A percentile compares a stretch with the other conserved stretches of the same genome.
phyloP scores from a whole-genome alignment of 148 eudicot genomes.

The Gaultheria prostrata region DNA sequence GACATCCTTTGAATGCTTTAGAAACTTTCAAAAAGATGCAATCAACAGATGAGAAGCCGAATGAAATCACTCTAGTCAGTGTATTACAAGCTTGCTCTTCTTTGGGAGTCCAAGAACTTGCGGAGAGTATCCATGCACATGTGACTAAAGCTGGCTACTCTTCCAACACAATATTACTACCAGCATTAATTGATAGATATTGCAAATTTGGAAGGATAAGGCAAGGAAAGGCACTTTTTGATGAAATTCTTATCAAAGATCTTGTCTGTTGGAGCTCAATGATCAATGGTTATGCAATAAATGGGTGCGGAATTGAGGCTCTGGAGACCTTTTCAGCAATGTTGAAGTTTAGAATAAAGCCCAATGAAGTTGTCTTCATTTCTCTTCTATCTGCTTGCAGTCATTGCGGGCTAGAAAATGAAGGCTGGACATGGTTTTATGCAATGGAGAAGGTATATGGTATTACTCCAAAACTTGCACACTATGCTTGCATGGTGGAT shows the following conservation, averaged over 20 bases:
- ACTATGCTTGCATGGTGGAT: constrained; percentile 81
- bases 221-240: constrained; percentile 50
- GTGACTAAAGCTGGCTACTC: constrained; percentile 48
- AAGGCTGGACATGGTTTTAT: constrained; percentile 68
- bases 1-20: constrained; percentile 40
- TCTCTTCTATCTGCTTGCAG: constrained; percentile 65
- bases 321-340: constrained; percentile 53
- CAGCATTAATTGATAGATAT: constrained; percentile 58
- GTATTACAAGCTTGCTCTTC: constrained; percentile 59
- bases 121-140: constrained; percentile 56
- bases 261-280: constrained; percentile 73
- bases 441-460: constrained; percentile 49
- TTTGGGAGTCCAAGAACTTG: constrained; percentile 36
- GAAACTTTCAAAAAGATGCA: constrained; percentile 46
- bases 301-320: constrained; percentile 63
- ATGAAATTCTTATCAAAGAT: constrained; percentile 40
- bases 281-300: constrained; percentile 68
- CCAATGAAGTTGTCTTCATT: constrained; percentile 63
- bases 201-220: constrained; percentile 59
- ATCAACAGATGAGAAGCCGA: constrained; percentile 49
- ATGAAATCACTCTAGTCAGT: constrained; percentile 58
- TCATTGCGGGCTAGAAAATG: constrained; percentile 65
- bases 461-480: constrained; percentile 54
- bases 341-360: constrained; percentile 46
- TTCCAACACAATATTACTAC: constrained; percentile 42